These are phyloP conservation scores for Pseudogymnoascus sp. DNA, from an alignment of 2,329 filamentous ascomycete genomes.

Conservation along the genomic window DNA sequence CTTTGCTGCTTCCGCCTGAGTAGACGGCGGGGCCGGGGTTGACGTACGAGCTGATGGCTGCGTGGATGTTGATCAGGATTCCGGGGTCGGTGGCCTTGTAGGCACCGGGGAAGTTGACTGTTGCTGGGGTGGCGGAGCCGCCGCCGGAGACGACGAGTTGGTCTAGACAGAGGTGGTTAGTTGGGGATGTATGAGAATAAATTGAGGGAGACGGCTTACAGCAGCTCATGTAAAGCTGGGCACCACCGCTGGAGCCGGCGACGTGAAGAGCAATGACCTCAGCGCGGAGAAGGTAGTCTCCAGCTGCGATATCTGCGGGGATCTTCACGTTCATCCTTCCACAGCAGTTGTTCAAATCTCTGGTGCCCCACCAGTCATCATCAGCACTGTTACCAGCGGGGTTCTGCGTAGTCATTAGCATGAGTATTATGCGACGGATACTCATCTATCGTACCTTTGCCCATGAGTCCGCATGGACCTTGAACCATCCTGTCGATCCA, in stretches of 20 bases:
- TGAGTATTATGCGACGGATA: background rate
- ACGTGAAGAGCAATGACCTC: conserved; percentile 31
- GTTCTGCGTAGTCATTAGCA: background rate
- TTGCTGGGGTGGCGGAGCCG: conserved; percentile 34
- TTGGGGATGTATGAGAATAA: conserved; percentile 37
- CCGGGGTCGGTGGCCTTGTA: conserved; percentile 17
- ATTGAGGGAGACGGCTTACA: background rate
- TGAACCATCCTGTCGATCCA: conserved; percentile 42
- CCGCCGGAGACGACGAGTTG: conserved; percentile 39
- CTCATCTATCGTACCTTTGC: background rate
- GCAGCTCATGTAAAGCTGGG: conserved; percentile 43
- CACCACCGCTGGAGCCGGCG: conserved; percentile 25
- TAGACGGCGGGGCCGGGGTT: conserved; percentile 33
- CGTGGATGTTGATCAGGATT: conserved; percentile 21
- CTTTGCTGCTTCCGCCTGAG: conserved; percentile 14
- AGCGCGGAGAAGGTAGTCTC: conserved; percentile 10
- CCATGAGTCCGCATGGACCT: conserved; percentile 44
- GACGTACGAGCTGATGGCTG: conserved; percentile 28
- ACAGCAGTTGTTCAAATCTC: conserved; percentile 22
- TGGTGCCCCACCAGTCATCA: background rate
- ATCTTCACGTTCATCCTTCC: conserved; percentile 30
- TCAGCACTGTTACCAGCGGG: background rate
- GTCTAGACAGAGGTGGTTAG: conserved; percentile 32
- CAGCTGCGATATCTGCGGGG: conserved; percentile 3
- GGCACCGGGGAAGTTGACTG: conserved; percentile 27